Percentiles rank a stretch among this genome's conserved stretches.
Evolutionary conservation across 2,329 filamentous ascomycete species (phyloP).

Genomic region (Keithomyces neogunnii): DNA sequence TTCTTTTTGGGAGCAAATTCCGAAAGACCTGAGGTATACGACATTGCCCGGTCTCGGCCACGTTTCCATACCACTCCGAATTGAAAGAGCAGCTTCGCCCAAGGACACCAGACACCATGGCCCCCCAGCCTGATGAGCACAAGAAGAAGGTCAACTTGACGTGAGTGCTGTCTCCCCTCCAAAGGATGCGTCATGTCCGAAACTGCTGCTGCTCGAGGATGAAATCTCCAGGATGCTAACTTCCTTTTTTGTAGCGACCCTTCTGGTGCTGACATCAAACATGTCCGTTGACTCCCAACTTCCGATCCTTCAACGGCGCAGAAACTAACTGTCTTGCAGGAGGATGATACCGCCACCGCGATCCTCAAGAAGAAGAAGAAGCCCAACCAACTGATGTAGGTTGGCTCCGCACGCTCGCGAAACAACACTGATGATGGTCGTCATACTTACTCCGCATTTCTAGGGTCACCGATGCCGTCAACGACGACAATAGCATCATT

Average conservation of each 20-base stretch:
- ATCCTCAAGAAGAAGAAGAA: constrained; percentile 99
- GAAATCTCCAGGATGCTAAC: constrained; percentile 1
- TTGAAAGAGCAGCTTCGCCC: constrained; percentile 17
- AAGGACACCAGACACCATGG: constrained; percentile 49
- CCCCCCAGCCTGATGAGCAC: constrained; percentile 56
- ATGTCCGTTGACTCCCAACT: constrained; percentile 46
- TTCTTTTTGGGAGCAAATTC: background rate
- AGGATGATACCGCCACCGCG: constrained; percentile 87
- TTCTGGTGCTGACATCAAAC: constrained; percentile 79
- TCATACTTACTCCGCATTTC: background rate
- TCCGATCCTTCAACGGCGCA: constrained; percentile 8
- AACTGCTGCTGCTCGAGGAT: background rate
- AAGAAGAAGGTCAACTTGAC: constrained; percentile 80
- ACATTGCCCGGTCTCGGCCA: constrained; percentile 9
- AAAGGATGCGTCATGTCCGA: background rate
- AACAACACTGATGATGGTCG: too few species aligned
- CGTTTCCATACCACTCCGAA: constrained; percentile 15
- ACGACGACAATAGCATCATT: constrained; percentile 99
- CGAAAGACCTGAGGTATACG: constrained; percentile 1
- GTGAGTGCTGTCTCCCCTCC: constrained; percentile 41
- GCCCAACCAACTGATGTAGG: constrained; percentile 96
- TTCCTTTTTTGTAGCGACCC: constrained; percentile 56
- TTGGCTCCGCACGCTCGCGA: constrained; percentile 11
- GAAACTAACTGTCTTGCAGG: constrained; percentile 39
- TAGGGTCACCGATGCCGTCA: constrained; percentile 95